These are phyloP conservation scores for Mrakiaceae sp. DNA, from an alignment of 1,284 basidiomycete species.

Conservation along the genomic window DNA sequence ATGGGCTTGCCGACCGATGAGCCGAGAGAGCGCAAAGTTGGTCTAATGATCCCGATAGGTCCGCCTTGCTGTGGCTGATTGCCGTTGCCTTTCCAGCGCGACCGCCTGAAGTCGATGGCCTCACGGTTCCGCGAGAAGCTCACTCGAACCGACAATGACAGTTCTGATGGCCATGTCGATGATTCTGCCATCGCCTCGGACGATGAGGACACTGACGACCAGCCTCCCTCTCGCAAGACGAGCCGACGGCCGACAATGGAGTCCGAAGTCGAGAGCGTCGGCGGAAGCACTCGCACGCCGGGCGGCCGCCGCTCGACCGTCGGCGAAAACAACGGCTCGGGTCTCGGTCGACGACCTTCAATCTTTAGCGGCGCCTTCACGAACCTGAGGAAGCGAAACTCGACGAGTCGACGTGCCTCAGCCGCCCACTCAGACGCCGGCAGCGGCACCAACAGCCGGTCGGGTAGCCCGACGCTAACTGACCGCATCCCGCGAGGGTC, in stretches of 20 bases:
- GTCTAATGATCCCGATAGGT: not conserved
- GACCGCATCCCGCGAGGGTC: too few species aligned
- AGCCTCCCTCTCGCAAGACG: too few species aligned
- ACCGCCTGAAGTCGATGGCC: constrained; percentile 59
- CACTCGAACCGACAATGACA: constrained; percentile 6
- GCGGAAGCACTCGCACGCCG: not conserved
- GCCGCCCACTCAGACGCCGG: constrained; percentile 11
- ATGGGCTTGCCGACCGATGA: constrained; percentile 74
- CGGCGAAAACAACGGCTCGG: not conserved
- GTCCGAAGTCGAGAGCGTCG: too few species aligned
- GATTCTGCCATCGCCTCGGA: constrained; percentile 16
- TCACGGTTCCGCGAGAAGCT: constrained; percentile 39
- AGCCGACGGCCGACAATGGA: too few species aligned
- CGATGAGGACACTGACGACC: constrained; percentile 13
- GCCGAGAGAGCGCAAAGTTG: constrained; percentile 44
- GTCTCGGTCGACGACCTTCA: constrained; percentile 9
- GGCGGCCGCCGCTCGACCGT: not conserved
- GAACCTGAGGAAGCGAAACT: constrained; percentile 7
- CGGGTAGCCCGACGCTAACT: not conserved
- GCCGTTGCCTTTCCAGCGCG: constrained; percentile 37
- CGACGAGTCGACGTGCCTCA: constrained; percentile 1
- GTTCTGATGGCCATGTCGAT: not conserved
- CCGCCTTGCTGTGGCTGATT: not conserved
- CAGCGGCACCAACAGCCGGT: not conserved
- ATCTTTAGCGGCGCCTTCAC: constrained; percentile 8